These are phyloP conservation scores for Penicillium salamii DNA, from an alignment of 495 filamentous ascomycete species.

Conservation along the genomic window DNA sequence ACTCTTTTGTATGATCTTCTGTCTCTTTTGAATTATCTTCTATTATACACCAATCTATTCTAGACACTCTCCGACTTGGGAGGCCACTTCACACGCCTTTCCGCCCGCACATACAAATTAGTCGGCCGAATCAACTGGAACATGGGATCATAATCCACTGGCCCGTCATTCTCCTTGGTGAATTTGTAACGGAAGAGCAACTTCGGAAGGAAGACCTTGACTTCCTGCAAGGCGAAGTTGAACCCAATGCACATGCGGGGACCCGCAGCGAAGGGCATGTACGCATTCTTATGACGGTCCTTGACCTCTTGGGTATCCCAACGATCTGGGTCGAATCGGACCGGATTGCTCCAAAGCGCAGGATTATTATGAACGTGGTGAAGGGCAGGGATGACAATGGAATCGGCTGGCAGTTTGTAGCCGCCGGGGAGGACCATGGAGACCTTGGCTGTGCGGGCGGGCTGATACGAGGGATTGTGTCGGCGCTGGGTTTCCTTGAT, in stretches of 20 bases:
- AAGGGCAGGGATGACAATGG: conserved; percentile 44
- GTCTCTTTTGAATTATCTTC: background rate
- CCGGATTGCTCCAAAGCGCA: conserved; percentile 47
- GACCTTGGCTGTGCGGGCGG: conserved; percentile 48
- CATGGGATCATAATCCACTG: conserved; percentile 52
- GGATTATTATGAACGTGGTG: conserved; percentile 52
- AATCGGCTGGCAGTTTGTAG: conserved; percentile 43
- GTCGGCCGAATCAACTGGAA: conserved; percentile 52
- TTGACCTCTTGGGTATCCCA: conserved; percentile 51
- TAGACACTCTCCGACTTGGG: conserved; percentile 4
- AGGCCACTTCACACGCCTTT: conserved; percentile 24
- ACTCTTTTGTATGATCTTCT: background rate
- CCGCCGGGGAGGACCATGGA: conserved; percentile 54
- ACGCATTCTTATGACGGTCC: conserved; percentile 39
- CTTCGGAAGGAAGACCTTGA: conserved; percentile 49
- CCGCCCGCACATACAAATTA: conserved; percentile 49
- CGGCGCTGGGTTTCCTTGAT: conserved; percentile 56
- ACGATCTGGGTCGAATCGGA: conserved; percentile 49
- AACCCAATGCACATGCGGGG: conserved; percentile 53
- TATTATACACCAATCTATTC: background rate
- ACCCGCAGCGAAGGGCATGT: conserved; percentile 52
- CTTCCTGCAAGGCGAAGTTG: conserved; percentile 54
- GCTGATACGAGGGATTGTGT: conserved; percentile 56
- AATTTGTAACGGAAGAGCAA: conserved; percentile 53
- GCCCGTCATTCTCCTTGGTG: conserved; percentile 30